phyloP scores from a whole-genome alignment of 306 rosid species.

The Quercus engelmannii region DNA sequence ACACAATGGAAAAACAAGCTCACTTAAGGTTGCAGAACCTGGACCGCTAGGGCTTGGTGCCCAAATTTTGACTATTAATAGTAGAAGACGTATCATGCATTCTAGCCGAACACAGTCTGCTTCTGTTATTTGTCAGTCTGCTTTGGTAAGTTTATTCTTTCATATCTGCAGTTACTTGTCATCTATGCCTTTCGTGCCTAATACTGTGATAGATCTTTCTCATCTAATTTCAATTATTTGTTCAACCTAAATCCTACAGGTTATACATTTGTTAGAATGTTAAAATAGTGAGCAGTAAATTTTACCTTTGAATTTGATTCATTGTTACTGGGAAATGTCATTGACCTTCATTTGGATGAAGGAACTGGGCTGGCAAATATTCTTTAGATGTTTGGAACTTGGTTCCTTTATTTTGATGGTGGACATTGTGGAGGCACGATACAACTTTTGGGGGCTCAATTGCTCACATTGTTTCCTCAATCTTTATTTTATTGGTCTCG shows the following conservation, averaged over 20 bases:
- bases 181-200: background rate
- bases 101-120: conserved; percentile 22
- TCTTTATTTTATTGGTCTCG: no score
- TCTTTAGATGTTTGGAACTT: no score
- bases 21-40: background rate
- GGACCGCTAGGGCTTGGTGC: conserved; percentile 10
- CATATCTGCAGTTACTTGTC: background rate
- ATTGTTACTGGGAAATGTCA: no score
- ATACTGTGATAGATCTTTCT: background rate
- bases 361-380: no score
- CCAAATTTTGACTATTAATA: background rate
- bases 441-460: no score
- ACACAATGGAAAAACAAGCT: conserved; percentile 1
- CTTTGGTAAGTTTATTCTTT: conserved; percentile 37
- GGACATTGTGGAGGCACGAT: no score
- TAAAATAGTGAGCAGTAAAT: background rate
- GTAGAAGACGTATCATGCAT: conserved; percentile 3
- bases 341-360: no score
- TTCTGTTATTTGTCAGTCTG: conserved; percentile 33
- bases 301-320: background rate
- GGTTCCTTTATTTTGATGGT: no score
- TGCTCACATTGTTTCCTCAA: no score
- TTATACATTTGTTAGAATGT: background rate
- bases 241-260: background rate
- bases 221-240: background rate